Conservation (phyloP, 2,329 filamentous ascomycete genomes). For the Lasiodiplodia theobromae region DNA sequence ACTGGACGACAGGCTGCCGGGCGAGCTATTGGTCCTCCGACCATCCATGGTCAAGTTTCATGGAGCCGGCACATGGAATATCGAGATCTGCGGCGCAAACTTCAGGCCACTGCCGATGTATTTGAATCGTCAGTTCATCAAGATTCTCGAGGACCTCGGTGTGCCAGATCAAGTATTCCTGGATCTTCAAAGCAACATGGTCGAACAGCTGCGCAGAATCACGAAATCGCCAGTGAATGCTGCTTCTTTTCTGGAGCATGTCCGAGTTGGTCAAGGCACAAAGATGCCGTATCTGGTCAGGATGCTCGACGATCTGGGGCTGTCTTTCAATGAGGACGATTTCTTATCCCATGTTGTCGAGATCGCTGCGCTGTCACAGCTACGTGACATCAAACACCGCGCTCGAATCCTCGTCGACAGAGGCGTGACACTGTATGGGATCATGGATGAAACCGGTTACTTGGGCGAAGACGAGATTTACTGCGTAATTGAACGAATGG, state of each 20-base stretch:
- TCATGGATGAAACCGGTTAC: conserved; percentile 81
- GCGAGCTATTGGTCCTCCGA: conserved; percentile 67
- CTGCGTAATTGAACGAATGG: conserved; percentile 61
- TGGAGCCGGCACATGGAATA: conserved; percentile 54
- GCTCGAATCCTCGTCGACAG: conserved; percentile 74
- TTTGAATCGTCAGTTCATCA: conserved; percentile 82
- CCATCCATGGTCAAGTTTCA: conserved; percentile 81
- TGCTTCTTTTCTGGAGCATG: conserved; percentile 68
- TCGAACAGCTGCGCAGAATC: conserved; percentile 66
- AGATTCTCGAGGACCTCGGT: conserved; percentile 82
- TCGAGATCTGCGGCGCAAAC: conserved; percentile 76
- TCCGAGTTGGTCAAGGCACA: conserved; percentile 67
- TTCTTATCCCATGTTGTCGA: conserved; percentile 78
- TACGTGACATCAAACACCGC: conserved; percentile 79
- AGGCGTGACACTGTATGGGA: conserved; percentile 79
- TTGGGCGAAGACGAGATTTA: conserved; percentile 74
- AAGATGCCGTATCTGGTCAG: conserved; percentile 69
- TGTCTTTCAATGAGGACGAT: conserved; percentile 71
- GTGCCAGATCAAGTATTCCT: conserved; percentile 67
- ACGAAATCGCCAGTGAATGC: conserved; percentile 68
- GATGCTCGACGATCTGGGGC: conserved; percentile 61
- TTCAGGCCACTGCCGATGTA: conserved; percentile 72
- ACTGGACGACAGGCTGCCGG: conserved; percentile 67
- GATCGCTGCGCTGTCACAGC: conserved; percentile 70
- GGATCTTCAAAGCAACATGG: conserved; percentile 67